Evolutionary conservation across 169 alveolate genomes (phyloP).

Genomic region (Eimeria acervulina): DNA sequence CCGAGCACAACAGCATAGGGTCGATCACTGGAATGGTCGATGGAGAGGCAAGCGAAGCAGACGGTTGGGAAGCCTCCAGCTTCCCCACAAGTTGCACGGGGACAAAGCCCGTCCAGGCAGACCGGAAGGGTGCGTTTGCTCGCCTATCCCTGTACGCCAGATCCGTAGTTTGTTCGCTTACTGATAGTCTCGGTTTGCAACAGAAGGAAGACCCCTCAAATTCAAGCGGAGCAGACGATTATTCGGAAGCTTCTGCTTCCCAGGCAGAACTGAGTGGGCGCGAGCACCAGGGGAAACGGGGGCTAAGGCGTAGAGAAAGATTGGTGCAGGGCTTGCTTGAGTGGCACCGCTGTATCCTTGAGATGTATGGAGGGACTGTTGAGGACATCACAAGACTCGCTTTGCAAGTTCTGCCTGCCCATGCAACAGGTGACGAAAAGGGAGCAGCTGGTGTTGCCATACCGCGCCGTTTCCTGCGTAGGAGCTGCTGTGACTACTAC

Average conservation of each 20-base stretch:
- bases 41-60: not conserved
- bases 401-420: constrained; percentile 74
- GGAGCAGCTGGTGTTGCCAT: not conserved
- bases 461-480: not conserved
- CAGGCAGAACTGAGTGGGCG: constrained; percentile 2
- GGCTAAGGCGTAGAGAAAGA: not conserved
- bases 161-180: not conserved
- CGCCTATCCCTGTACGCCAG: constrained; percentile 19
- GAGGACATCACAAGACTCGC: constrained; percentile 70
- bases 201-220: not conserved
- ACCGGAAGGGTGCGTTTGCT: not conserved
- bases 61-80: constrained; percentile 3
- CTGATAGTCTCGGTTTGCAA: not conserved
- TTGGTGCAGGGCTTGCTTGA: constrained; percentile 28
- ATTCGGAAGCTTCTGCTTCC: not conserved
- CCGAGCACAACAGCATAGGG: constrained; percentile 31
- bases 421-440: constrained; percentile 29
- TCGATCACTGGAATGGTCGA: not conserved
- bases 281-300: not conserved
- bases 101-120: not conserved
- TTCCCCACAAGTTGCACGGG: not conserved
- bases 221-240: not conserved
- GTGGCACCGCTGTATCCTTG: constrained; percentile 72
- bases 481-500: constrained; percentile 18
- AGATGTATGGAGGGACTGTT: constrained; percentile 64